A percentile compares a stretch with the other conserved stretches of the same genome.
Evolutionary conservation across 2,329 filamentous ascomycete species (phyloP).

Genomic region (Pseudogymnoascus sp.): DNA sequence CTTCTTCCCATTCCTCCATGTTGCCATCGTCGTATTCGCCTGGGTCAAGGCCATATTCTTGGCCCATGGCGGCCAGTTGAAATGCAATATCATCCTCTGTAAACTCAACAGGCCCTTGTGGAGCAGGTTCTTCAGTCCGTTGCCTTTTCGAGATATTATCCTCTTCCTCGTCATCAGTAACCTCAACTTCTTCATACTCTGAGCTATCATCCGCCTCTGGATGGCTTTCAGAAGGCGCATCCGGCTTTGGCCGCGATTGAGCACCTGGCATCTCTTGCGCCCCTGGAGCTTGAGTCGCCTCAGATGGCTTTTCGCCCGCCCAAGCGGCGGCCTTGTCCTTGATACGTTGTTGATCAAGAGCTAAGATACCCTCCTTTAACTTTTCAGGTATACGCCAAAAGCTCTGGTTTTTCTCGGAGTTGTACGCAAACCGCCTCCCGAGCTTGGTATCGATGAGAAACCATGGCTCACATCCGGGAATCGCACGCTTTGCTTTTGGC

Average conservation of each 20-base stretch:
- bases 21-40: constrained; percentile 65
- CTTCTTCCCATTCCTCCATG: constrained; percentile 57
- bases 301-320: constrained; percentile 20
- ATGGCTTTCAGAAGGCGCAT: constrained; percentile 27
- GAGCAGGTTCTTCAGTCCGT: constrained; percentile 35
- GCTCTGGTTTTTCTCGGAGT: constrained; percentile 75
- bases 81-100: constrained; percentile 91
- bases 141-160: constrained; percentile 42
- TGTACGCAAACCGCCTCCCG: constrained; percentile 82
- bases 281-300: constrained; percentile 26
- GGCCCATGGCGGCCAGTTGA: constrained; percentile 82
- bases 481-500: constrained; percentile 68
- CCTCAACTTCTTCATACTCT: constrained; percentile 54
- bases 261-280: constrained; percentile 20
- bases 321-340: constrained; percentile 42
- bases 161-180: constrained; percentile 41
- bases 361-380: constrained; percentile 67
- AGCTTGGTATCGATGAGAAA: constrained; percentile 87
- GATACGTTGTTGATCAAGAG: constrained; percentile 64
- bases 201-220: constrained; percentile 48
- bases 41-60: constrained; percentile 70
- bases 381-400: constrained; percentile 92
- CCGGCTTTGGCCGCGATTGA: constrained; percentile 12
- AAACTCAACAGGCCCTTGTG: constrained; percentile 59
- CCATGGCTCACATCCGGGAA: constrained; percentile 81